These are phyloP conservation scores for Cenchrus fungigraminus DNA, from an alignment of 176 grass and related monocot species.

Conservation along the genomic window DNA sequence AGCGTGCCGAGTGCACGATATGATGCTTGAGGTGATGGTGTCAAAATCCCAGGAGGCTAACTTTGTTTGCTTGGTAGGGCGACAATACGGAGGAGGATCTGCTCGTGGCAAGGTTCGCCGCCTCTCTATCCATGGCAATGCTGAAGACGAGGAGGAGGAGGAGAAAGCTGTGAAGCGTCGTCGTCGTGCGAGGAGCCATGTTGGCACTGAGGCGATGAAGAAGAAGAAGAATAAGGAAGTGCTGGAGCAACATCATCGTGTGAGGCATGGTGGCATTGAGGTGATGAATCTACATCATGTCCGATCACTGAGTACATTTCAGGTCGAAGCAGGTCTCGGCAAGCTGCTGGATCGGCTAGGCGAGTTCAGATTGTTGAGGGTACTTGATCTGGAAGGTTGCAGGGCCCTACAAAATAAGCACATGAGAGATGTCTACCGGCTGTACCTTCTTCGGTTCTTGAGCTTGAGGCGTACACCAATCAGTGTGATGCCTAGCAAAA, in stretches of 20 bases:
- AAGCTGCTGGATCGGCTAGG: neutral
- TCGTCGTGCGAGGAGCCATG: neutral
- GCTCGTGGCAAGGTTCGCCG: no score
- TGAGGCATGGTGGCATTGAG: neutral
- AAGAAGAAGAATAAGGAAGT: neutral
- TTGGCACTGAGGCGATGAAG: neutral
- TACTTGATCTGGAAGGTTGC: conserved; percentile 28
- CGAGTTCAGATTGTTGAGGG: neutral
- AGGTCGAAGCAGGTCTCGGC: neutral
- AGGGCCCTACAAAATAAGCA: neutral
- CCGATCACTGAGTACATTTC: conserved; percentile 9
- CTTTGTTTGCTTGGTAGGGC: no score
- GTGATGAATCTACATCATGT: neutral
- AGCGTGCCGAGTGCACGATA: no score
- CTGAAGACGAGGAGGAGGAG: no score
- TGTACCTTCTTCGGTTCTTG: conserved; percentile 28
- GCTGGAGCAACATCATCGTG: no score
- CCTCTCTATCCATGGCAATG: no score
- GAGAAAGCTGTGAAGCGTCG: no score
- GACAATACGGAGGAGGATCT: no score
- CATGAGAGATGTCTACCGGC: neutral
- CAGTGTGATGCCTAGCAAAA: neutral
- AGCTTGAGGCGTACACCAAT: neutral
- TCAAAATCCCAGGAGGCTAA: no score
- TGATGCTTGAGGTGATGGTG: no score